Conservation (phyloP, 2,329 filamentous ascomycete genomes). For the Colletotrichum sp. region DNA sequence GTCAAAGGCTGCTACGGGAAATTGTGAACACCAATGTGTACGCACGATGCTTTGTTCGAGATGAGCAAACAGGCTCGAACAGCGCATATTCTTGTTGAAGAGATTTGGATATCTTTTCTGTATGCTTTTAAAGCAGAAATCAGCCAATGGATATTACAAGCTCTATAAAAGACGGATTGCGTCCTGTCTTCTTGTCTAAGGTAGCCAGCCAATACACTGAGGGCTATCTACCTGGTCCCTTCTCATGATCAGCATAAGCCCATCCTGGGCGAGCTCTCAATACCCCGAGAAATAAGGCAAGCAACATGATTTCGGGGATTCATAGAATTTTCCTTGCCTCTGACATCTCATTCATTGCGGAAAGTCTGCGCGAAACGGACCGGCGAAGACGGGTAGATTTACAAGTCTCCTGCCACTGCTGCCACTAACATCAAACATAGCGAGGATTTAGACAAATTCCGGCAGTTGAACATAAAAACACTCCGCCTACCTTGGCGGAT, state of each 20-base stretch:
- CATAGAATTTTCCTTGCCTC: background rate
- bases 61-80: too few relatives aligned
- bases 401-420: background rate
- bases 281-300: accelerated
- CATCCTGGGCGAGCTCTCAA: accelerated
- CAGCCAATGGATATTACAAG: accelerated
- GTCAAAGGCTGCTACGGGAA: background rate
- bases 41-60: too few relatives aligned
- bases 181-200: background rate
- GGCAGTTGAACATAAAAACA: background rate
- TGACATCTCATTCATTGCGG: background rate
- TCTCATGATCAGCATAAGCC: background rate
- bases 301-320: background rate
- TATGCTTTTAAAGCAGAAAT: too few relatives aligned
- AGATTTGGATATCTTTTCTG: too few relatives aligned
- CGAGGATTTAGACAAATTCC: background rate
- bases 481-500: background rate
- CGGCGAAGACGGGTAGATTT: background rate
- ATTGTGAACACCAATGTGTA: background rate
- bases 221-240: too few relatives aligned
- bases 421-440: background rate
- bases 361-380: too few relatives aligned
- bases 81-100: too few relatives aligned
- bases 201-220: too few relatives aligned
- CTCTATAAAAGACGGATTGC: background rate